Conservation (phyloP, 1,284 basidiomycete genomes). For the Polyporus tsugae region DNA sequence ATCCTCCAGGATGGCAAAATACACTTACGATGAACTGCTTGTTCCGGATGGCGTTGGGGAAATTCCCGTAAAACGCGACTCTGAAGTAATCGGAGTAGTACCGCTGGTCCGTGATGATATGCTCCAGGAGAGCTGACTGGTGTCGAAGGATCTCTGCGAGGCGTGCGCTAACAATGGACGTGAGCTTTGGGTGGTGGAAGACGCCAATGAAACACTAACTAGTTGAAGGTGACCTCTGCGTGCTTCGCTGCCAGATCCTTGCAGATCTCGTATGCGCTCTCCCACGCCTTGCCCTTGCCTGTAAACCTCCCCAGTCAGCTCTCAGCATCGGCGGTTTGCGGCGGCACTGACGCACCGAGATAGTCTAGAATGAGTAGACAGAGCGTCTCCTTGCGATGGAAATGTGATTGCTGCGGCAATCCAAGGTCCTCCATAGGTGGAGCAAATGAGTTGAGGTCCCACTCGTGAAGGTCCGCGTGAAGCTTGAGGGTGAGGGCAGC, state of each 20-base stretch:
- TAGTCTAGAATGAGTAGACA: constrained; percentile 89
- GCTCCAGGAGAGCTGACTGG: constrained; percentile 84
- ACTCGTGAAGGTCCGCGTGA: constrained; percentile 93
- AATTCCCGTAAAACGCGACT: constrained; percentile 92
- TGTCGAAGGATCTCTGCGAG: constrained; percentile 87
- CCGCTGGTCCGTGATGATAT: constrained; percentile 83
- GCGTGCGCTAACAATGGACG: constrained; percentile 60
- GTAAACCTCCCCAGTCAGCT: constrained; percentile 10
- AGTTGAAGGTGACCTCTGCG: constrained; percentile 88
- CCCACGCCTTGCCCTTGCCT: constrained; percentile 97
- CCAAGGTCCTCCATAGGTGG: constrained; percentile 88
- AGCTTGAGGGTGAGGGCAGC: constrained; percentile 92
- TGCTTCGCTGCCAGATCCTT: constrained; percentile 90
- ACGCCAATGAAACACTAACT: constrained; percentile 59
- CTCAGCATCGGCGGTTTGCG: background rate
- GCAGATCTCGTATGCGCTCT: constrained; percentile 92
- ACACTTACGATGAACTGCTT: constrained; percentile 85
- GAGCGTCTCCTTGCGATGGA: constrained; percentile 92
- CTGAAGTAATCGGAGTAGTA: constrained; percentile 94
- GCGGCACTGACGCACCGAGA: constrained; percentile 60
- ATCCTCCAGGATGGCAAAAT: constrained; percentile 8
- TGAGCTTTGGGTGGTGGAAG: constrained; percentile 18
- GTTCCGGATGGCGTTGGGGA: constrained; percentile 83
- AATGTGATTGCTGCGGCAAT: constrained; percentile 92
- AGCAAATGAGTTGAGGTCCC: constrained; percentile 83